Evolutionary conservation across 2,329 filamentous ascomycete genomes (phyloP), one percentile per base, ranked within the genome.

Genomic region (Sclerotinia subarctica): DNA sequence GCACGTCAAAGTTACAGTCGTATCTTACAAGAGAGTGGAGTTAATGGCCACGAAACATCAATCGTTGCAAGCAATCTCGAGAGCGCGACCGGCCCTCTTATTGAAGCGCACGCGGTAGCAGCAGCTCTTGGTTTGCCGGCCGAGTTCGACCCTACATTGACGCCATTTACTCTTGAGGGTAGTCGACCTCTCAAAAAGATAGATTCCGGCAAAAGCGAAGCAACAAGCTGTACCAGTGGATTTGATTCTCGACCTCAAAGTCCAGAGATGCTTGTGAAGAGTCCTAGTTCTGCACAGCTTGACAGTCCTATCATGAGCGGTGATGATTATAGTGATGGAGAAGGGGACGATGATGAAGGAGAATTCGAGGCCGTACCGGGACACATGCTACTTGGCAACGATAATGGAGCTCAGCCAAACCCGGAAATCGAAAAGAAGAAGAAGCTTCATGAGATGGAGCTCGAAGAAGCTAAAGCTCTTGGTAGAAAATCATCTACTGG

Each of bases 61-160:
- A 59, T 60, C 10, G 69, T 69, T 19, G 67, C 74, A 26, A 72
- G 67, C 29, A 69, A 68, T 52, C 73, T 76, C 38, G 76, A 76
- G 63, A 70, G 69, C 26, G 58, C 74, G 15, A 77, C 76, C 46
- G 73, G 69, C 13, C 79, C 85, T 2, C 86, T 88, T 71, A 85
- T 88, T 70, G 88, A 90, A 76, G 87, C 87, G 0, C 87, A 89
- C 72, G 83, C 84, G 67, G 88, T 90, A 8, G 87, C 87, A 56
- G 83, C 85, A 70, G 88, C 86, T 21, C 81, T 90, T 13, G 87
- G 87, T 0, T 78, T 90, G 2, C 87, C 87, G 0, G 86, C 86
- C 3, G 79, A 82, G 32, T 90, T 88, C 70, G 87, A 90, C 70
- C 86, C 87, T 0, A 88, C 86, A 1, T 83, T 89, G 72, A 89